Conservation (phyloP, 176 grass and related monocot species). For the Phoenix dactylifera region DNA sequence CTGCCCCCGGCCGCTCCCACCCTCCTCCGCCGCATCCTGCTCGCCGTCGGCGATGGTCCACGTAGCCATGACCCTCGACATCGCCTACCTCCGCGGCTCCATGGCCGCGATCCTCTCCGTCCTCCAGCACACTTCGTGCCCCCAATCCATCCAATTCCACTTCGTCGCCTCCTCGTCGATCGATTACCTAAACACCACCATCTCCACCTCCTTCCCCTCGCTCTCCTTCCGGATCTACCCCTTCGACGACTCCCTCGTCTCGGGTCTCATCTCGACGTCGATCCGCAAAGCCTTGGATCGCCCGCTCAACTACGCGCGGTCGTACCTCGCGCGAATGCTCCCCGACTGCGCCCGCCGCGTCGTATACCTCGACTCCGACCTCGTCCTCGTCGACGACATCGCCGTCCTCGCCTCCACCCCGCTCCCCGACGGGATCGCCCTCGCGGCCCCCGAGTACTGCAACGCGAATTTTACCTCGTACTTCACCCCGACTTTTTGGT, state of each 20-base stretch:
- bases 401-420: conserved; percentile 34
- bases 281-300: conserved; percentile 60
- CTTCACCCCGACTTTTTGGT: conserved; percentile 59
- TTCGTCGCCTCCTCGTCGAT: conserved; percentile 46
- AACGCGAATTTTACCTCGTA: conserved; percentile 71
- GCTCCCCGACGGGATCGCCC: conserved; percentile 33
- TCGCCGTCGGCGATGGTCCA: conserved; percentile 25
- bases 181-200: conserved; percentile 22
- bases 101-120: conserved; percentile 59
- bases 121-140: conserved; percentile 66
- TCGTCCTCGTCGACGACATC: conserved; percentile 69
- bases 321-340: conserved; percentile 62
- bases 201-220: conserved; percentile 44
- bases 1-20: conserved; percentile 6
- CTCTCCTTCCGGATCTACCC: conserved; percentile 37
- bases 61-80: conserved; percentile 73
- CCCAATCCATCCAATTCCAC: conserved; percentile 54
- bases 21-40: neutral
- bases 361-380: conserved; percentile 73
- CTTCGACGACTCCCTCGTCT: conserved; percentile 55
- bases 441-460: conserved; percentile 74
- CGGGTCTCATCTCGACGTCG: conserved; percentile 61
- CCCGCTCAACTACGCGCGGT: conserved; percentile 72
- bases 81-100: conserved; percentile 61
- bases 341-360: conserved; percentile 32